Evolutionary conservation across 2,329 filamentous ascomycete species (phyloP).

Genomic region (Beauveria bassiana): DNA sequence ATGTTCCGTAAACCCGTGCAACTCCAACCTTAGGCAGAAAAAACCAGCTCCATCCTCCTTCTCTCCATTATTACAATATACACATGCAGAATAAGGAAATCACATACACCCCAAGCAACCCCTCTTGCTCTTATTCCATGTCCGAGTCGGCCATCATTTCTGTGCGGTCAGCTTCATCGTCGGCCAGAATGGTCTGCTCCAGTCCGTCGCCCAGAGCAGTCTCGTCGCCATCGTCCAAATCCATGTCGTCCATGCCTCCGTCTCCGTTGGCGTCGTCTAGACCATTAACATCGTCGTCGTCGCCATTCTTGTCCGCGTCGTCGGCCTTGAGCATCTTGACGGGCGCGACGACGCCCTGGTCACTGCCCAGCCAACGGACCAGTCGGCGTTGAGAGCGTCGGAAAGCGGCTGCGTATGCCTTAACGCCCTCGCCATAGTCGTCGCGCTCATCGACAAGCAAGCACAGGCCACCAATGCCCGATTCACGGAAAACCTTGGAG

Average conservation of each 20-base stretch:
- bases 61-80: conserved; percentile 9
- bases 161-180: conserved; percentile 36
- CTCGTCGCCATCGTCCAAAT: conserved; percentile 29
- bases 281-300: conserved; percentile 20
- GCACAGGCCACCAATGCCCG: conserved; percentile 56
- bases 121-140: conserved; percentile 19
- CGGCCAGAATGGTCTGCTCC: conserved; percentile 29
- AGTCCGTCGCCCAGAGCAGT: conserved; percentile 22
- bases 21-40: background rate
- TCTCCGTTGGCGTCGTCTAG: conserved; percentile 31
- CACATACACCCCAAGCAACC: background rate
- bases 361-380: conserved; percentile 55
- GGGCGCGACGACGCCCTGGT: conserved; percentile 39
- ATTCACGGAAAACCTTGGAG: conserved; percentile 40
- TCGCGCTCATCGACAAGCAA: conserved; percentile 55
- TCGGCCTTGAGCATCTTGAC: conserved; percentile 32
- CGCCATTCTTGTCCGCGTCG: conserved; percentile 11
- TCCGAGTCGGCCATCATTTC: conserved; percentile 31
- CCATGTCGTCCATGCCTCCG: conserved; percentile 36
- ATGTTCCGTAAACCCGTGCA: background rate
- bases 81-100: background rate
- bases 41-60: background rate
- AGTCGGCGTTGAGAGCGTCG: conserved; percentile 57
- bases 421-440: conserved; percentile 70
- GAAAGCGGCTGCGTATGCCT: conserved; percentile 58